Base-by-base conservation (phyloP, 1,284 basidiomycete species). In the Vanrija pseudolonga region DNA sequence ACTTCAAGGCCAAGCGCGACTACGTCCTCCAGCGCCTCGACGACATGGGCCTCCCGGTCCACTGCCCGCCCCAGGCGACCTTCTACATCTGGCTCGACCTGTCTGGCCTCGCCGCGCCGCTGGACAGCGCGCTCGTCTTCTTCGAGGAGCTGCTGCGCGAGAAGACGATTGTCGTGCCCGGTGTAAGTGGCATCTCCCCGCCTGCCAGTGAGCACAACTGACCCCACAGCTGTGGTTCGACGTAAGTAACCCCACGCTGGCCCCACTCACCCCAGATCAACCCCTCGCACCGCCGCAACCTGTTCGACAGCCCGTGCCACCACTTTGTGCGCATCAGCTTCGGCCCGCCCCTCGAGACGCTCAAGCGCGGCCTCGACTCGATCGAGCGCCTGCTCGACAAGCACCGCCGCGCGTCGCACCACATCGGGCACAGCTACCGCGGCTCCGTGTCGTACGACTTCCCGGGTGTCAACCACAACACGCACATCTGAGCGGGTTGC, bases 81-180 rank as follows among this genome's bases (percentile, higher is more conserved):
- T 93, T 93, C 76, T 91, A 93, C 75, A 86, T 95, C 72, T 96
- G 92, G 90, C 82, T 94, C 50, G 88, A 90, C 76, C 80, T 97
- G 20, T 84, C 85, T 63, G 79, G 79, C 47, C 81, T 95, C 28
- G 87, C 89, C 8, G 64, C 82, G 6, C 93, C 91, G 6, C 75
- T 96, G 42, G 90, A 92, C 78, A 90, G 89, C 63, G 93, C 93
- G 19, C 77, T 96, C 65, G 86, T 88, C 26, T 95, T 97, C 83
- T 96, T 96, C 69, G 93, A 97, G 70, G 93, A 96, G 76, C 79
- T 91, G 37, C 81, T 97, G 43, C 94, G 92, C 62, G 68, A 72
- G 53, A 76, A 76, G 53, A 72, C 71, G 14, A 80, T 79, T 45
- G 73, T 76, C 43, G 76, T 78, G 1, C 75, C 77, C 18, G 79